phyloP scores from a whole-genome alignment of 2,329 filamentous ascomycete genomes.

The Trichothecium sympodiale region DNA sequence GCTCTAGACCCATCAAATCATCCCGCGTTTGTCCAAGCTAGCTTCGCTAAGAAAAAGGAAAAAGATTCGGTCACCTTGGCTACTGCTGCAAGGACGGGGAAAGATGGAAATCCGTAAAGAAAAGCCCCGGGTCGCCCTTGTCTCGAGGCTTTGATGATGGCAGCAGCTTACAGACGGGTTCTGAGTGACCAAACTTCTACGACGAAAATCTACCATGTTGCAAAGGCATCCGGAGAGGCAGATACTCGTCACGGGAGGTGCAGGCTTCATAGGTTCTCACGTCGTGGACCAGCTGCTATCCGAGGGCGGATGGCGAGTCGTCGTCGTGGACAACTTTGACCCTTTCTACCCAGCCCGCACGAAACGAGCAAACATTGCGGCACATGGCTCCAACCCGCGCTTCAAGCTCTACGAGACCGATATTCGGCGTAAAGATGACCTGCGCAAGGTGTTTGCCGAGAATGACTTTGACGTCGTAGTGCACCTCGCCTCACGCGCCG shows the following conservation, averaged over 20 bases:
- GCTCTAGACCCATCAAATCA: no score
- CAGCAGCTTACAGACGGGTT: no score
- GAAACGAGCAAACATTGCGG: constrained; percentile 12
- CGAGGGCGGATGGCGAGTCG: constrained; percentile 10
- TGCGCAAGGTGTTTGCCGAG: constrained; percentile 9
- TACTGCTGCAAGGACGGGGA: no score
- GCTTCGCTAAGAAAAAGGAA: no score
- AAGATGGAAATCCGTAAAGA: no score
- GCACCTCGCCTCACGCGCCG: constrained; percentile 12
- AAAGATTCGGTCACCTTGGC: no score
- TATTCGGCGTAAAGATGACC: constrained; percentile 4
- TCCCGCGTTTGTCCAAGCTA: no score
- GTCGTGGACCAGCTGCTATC: constrained; percentile 11
- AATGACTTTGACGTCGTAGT: constrained; percentile 9
- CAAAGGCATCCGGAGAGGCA: constrained; percentile 7
- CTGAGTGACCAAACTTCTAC: no score
- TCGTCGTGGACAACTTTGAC: constrained; percentile 14
- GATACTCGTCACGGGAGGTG: constrained; percentile 14
- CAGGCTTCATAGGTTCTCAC: constrained; percentile 14
- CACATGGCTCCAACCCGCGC: constrained; percentile 8
- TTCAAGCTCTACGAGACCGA: constrained; percentile 11
- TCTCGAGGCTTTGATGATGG: no score
- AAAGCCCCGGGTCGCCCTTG: no score
- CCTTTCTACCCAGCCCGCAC: constrained; percentile 10
- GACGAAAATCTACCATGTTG: no score